Conservation (phyloP, 75 land plant species). For the Larix kaempferi region DNA sequence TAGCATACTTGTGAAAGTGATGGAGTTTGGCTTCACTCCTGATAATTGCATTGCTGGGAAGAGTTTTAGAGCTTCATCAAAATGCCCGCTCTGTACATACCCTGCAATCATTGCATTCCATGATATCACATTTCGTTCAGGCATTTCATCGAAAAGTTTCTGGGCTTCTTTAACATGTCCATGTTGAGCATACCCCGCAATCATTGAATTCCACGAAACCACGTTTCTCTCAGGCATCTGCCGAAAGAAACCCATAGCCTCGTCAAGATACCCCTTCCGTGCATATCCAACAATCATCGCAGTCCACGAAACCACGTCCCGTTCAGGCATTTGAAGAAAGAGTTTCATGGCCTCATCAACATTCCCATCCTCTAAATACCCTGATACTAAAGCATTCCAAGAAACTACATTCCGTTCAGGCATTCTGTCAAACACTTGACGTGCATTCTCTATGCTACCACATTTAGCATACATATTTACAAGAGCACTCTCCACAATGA, state of each 20-base stretch:
- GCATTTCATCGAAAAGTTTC: slow-evolving; percentile 16
- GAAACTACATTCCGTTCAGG: not conserved
- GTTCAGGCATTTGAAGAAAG: not conserved
- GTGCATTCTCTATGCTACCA: slow-evolving; percentile 31
- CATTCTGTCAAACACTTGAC: slow-evolving; percentile 16
- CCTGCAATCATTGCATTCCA: slow-evolving; percentile 25
- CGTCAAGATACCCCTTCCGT: not conserved
- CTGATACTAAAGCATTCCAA: not conserved
- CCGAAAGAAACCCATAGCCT: not conserved
- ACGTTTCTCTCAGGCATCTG: slow-evolving; percentile 5
- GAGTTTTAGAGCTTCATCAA: slow-evolving; percentile 6
- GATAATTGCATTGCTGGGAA: slow-evolving; percentile 8
- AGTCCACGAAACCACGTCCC: slow-evolving; percentile 1
- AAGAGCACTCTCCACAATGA: slow-evolving; percentile 1
- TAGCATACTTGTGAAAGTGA: slow-evolving; percentile 9
- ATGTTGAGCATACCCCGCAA: slow-evolving; percentile 20
- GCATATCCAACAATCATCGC: slow-evolving; percentile 8
- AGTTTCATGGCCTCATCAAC: not conserved
- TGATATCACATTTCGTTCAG: slow-evolving; percentile 9
- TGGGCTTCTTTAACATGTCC: slow-evolving; percentile 13
- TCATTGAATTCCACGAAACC: slow-evolving; percentile 11
- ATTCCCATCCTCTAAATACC: not conserved
- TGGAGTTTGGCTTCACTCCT: slow-evolving; percentile 4
- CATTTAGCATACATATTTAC: slow-evolving; percentile 67
- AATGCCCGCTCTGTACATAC: slow-evolving; percentile 14